Evolutionary conservation across 257 asterid genomes (phyloP).

Genomic region (Penstemon barbatus): DNA sequence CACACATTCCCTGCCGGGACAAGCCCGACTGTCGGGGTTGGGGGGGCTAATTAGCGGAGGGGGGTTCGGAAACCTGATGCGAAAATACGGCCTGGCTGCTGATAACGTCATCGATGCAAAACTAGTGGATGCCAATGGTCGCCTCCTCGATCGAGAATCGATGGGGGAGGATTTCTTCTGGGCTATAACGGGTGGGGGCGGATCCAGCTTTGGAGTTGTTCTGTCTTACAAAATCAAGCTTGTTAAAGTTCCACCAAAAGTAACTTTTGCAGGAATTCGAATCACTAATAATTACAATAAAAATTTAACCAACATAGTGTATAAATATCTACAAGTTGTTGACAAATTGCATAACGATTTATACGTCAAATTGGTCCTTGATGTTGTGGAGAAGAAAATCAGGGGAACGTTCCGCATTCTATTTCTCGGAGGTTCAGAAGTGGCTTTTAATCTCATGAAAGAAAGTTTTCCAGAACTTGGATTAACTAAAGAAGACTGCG

Average conservation of each 20-base stretch:
- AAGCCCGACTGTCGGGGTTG: conserved; percentile 61
- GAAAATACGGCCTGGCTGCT: conserved; percentile 51
- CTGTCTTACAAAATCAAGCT: conserved; percentile 47
- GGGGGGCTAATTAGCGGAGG: conserved; percentile 59
- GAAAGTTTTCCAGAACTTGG: conserved; percentile 43
- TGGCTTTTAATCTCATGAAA: conserved; percentile 34
- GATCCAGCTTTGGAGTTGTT: conserved; percentile 49
- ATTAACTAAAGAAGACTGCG: conserved; percentile 37
- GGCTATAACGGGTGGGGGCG: conserved; percentile 66
- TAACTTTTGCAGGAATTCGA: conserved; percentile 32
- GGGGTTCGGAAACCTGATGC: conserved; percentile 57
- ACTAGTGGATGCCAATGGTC: conserved; percentile 46
- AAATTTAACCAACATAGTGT: conserved; percentile 35
- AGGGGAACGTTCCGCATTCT: conserved; percentile 41
- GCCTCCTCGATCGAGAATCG: conserved; percentile 36
- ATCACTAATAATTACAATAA: conserved; percentile 27
- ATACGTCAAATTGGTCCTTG: conserved; percentile 37
- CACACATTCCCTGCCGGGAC: conserved; percentile 54
- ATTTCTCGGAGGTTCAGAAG: conserved; percentile 45
- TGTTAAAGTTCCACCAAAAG: conserved; percentile 35
- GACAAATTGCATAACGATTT: conserved; percentile 37
- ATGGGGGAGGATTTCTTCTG: conserved; percentile 68
- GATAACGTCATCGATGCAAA: conserved; percentile 50
- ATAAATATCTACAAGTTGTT: conserved; percentile 36
- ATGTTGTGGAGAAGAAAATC: conserved; percentile 37